Conservation (phyloP, 169 alveolate genomes). For the Plasmodium sp. region DNA sequence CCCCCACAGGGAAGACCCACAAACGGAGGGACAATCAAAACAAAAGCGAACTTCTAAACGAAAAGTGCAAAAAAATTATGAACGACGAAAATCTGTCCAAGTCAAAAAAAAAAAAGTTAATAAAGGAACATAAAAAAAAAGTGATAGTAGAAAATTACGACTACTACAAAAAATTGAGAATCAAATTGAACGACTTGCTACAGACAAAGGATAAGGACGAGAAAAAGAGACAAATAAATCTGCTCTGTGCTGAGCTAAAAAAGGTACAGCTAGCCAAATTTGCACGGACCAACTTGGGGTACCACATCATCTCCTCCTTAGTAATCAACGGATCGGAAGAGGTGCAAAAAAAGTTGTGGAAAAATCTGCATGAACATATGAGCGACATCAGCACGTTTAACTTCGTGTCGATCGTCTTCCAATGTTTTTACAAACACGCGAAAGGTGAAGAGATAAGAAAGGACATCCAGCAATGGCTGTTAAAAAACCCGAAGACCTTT, state of each 20-base stretch:
- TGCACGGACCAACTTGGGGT: conserved; percentile 65
- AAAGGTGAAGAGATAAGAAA: conserved; percentile 28
- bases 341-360: conserved; percentile 50
- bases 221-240: conserved; percentile 20
- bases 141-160: conserved; percentile 47
- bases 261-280: conserved; percentile 34
- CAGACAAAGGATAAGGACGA: conserved; percentile 38
- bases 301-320: conserved; percentile 50
- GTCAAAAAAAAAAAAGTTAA: conserved; percentile 56
- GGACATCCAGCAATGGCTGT: conserved; percentile 22
- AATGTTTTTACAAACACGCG: conserved; percentile 68
- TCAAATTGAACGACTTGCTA: conserved; percentile 33
- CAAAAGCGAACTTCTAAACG: neutral
- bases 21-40: neutral
- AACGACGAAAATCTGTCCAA: conserved; percentile 67
- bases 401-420: conserved; percentile 54
- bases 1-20: neutral
- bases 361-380: neutral
- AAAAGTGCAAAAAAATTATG: conserved; percentile 49
- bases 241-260: conserved; percentile 13
- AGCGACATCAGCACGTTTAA: conserved; percentile 14
- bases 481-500: conserved; percentile 24
- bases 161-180: conserved; percentile 47
- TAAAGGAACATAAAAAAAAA: conserved; percentile 63
- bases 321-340: conserved; percentile 45